Conservation (phyloP, 257 asterid species). For the Datura wrightii region DNA sequence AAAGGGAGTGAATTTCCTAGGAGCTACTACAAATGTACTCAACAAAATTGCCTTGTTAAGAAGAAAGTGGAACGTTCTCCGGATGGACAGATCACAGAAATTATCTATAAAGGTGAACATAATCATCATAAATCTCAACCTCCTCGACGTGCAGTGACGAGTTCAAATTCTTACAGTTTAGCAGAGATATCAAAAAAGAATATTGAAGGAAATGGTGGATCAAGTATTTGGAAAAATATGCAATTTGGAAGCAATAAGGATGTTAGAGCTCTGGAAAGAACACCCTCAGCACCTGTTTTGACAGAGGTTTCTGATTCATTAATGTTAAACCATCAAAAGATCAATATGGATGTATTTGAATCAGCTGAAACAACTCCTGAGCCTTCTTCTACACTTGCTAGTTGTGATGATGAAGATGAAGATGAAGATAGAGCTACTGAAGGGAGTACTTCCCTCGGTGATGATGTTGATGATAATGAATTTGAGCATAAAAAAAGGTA, state of each 20-base stretch:
- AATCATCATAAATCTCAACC: slow-evolving; percentile 68
- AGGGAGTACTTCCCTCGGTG: slow-evolving; percentile 51
- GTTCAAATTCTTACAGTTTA: slow-evolving; percentile 20
- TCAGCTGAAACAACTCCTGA: slow-evolving; percentile 41
- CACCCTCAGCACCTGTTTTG: slow-evolving; percentile 38
- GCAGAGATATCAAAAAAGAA: slow-evolving; percentile 40
- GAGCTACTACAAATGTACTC: slow-evolving; percentile 77
- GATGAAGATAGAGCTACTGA: slow-evolving; percentile 52
- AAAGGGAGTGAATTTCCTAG: slow-evolving; percentile 80
- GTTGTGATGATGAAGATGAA: slow-evolving; percentile 46
- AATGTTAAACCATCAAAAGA: not conserved
- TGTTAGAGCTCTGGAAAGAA: slow-evolving; percentile 32
- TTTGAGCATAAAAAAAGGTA: slow-evolving; percentile 67
- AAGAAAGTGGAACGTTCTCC: slow-evolving; percentile 75
- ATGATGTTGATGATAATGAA: slow-evolving; percentile 54
- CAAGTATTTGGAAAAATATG: slow-evolving; percentile 35
- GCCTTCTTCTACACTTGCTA: slow-evolving; percentile 36
- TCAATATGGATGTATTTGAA: slow-evolving; percentile 35
- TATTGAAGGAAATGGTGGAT: slow-evolving; percentile 30
- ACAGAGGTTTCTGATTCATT: slow-evolving; percentile 37
- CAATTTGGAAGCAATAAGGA: slow-evolving; percentile 28
- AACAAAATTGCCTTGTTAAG: slow-evolving; percentile 55
- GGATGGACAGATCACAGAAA: slow-evolving; percentile 64
- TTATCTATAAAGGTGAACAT: slow-evolving; percentile 69
- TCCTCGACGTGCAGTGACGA: slow-evolving; percentile 34